phyloP scores from a whole-genome alignment of 2,329 filamentous ascomycete species.

The Sporothrix mexicana region DNA sequence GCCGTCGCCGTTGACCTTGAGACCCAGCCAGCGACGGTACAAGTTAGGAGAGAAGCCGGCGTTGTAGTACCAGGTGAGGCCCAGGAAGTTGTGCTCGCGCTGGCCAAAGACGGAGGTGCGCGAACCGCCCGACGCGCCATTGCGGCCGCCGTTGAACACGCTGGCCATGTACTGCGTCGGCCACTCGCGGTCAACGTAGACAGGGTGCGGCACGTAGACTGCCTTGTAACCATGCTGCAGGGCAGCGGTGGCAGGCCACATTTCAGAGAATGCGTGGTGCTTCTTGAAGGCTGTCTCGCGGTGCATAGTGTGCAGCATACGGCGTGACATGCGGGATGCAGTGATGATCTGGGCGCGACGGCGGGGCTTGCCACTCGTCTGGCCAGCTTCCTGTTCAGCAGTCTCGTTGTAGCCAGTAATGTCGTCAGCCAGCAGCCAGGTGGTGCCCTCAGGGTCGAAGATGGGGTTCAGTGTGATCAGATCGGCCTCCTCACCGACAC shows the following conservation, averaged over 20 bases:
- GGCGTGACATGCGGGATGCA: slow-evolving; percentile 79
- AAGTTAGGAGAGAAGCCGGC: slow-evolving; percentile 80
- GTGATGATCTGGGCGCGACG: slow-evolving; percentile 90
- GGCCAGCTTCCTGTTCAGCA: slow-evolving; percentile 37
- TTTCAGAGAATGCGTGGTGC: slow-evolving; percentile 92
- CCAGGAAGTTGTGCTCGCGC: slow-evolving; percentile 85
- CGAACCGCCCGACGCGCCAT: slow-evolving; percentile 75
- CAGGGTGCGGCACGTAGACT: slow-evolving; percentile 86
- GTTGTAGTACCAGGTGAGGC: slow-evolving; percentile 92
- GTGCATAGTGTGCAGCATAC: slow-evolving; percentile 86
- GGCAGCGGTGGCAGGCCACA: slow-evolving; percentile 89
- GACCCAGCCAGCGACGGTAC: slow-evolving; percentile 85
- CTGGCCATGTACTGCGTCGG: slow-evolving; percentile 76
- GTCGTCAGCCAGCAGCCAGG: slow-evolving; percentile 80
- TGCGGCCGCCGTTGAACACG: slow-evolving; percentile 79
- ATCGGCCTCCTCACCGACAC: slow-evolving; percentile 87
- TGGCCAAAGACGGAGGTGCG: slow-evolving; percentile 78
- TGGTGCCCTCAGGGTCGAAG: slow-evolving; percentile 86
- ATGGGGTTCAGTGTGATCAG: slow-evolving; percentile 90
- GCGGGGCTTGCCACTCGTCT: slow-evolving; percentile 63
- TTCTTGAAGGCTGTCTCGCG: slow-evolving; percentile 82
- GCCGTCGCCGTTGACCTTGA: slow-evolving; percentile 77
- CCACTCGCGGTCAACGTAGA: slow-evolving; percentile 88
- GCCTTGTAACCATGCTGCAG: slow-evolving; percentile 93
- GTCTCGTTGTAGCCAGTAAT: slow-evolving; percentile 82